These are phyloP conservation scores for Neoscytalidium dimidiatum DNA, from an alignment of 2,329 filamentous ascomycete genomes.

Conservation along the genomic window DNA sequence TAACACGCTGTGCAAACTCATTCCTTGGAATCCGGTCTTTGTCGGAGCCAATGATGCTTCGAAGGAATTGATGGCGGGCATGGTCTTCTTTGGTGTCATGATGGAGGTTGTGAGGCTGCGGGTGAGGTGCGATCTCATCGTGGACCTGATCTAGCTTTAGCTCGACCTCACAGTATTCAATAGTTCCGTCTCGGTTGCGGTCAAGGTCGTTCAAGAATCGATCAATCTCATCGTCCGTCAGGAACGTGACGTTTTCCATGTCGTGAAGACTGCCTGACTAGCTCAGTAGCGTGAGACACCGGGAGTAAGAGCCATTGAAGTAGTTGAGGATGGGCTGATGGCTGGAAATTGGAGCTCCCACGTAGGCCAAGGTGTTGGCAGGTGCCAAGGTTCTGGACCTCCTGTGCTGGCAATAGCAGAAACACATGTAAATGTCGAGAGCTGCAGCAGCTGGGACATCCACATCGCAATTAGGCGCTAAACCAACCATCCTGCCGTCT, in stretches of 20 bases:
- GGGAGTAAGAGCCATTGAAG: neutral
- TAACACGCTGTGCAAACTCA: slow-evolving; percentile 50
- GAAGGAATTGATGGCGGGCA: slow-evolving; percentile 54
- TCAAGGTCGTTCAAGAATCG: slow-evolving; percentile 57
- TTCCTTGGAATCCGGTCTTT: slow-evolving; percentile 47
- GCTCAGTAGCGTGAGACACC: neutral
- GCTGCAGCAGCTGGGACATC: neutral
- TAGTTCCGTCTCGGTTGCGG: slow-evolving; percentile 52
- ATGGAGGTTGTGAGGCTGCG: slow-evolving; percentile 49
- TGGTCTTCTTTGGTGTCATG: slow-evolving; percentile 39
- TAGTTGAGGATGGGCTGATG: neutral
- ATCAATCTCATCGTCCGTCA: slow-evolving; percentile 52
- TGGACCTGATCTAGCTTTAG: slow-evolving; percentile 56
- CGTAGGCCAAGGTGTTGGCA: neutral
- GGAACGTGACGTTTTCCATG: slow-evolving; percentile 3
- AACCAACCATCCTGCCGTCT: neutral
- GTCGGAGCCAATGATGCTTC: slow-evolving; percentile 50
- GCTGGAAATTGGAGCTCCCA: neutral
- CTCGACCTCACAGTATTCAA: slow-evolving; percentile 56
- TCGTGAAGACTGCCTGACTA: neutral
- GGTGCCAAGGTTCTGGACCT: neutral
- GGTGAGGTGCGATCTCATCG: slow-evolving; percentile 51
- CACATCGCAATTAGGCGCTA: neutral
- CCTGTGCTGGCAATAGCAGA: neutral
- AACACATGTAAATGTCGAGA: neutral